Conservation (phyloP, 306 rosid species). For the Quercus berberidifolia region DNA sequence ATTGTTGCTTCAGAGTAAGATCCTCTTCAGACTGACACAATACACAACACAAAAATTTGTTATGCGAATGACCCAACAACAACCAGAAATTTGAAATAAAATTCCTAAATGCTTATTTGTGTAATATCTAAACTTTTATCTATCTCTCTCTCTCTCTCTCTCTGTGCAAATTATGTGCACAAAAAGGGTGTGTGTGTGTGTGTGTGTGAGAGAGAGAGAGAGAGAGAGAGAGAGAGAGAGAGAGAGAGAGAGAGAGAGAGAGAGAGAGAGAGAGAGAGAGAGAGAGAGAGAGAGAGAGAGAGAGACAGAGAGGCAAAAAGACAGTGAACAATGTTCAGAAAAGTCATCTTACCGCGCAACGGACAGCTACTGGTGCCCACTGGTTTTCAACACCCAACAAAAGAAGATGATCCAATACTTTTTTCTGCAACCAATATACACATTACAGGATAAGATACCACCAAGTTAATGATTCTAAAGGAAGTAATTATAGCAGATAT, state of each 20-base stretch:
- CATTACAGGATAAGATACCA: constrained; percentile 28
- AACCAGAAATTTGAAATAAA: background rate
- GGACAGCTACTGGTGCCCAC: constrained; percentile 89
- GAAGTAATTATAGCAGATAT: constrained; percentile 14
- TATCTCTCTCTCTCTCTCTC: background rate
- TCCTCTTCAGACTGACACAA: no score
- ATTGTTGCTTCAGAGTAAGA: no score
- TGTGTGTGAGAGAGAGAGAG: no score
- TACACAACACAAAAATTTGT: no score
- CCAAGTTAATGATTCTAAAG: constrained; percentile 16
- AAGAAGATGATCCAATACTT: constrained; percentile 71
- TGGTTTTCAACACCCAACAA: constrained; percentile 88
- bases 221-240: no score
- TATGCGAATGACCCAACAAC: no score
- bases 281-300: no score
- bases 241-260: no score
- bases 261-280: no score
- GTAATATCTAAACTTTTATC: background rate
- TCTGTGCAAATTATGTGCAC: background rate
- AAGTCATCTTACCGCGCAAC: constrained; percentile 60
- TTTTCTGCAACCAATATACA: constrained; percentile 56
- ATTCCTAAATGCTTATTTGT: background rate
- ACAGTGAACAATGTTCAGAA: background rate
- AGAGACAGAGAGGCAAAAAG: background rate
- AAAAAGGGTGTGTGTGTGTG: background rate